A percentile compares a stretch with the other conserved stretches of the same genome.
These are phyloP conservation scores for Acarospora socialis DNA, from an alignment of 2,329 filamentous ascomycete genomes.

Conservation along the genomic window DNA sequence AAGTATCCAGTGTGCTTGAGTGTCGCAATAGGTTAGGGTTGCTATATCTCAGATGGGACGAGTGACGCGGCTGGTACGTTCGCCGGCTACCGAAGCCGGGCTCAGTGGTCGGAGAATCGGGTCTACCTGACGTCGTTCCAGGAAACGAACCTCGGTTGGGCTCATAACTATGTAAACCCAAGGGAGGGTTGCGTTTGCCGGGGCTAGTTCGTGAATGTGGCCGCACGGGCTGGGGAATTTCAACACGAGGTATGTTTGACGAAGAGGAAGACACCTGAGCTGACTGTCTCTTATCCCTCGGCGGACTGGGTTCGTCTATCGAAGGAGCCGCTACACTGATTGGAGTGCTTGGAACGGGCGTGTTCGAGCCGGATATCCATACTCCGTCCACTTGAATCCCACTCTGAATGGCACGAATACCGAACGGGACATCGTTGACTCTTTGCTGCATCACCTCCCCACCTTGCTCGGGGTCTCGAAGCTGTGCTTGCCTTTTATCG, in stretches of 20 bases:
- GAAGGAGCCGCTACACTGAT: constrained; percentile 6
- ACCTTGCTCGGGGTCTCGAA: constrained; percentile 40
- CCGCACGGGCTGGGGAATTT: constrained; percentile 9
- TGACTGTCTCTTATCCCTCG: neutral
- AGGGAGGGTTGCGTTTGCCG: neutral
- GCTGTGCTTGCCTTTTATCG: constrained; percentile 45
- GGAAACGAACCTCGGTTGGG: constrained; percentile 2
- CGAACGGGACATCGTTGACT: constrained; percentile 61
- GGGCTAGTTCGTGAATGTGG: constrained; percentile 2
- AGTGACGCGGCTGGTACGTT: constrained; percentile 21
- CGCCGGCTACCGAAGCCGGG: constrained; percentile 1
- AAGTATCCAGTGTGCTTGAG: neutral
- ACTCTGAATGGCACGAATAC: constrained; percentile 68
- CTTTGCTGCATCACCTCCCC: constrained; percentile 33
- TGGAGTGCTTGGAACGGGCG: constrained; percentile 17
- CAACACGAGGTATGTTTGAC: constrained; percentile 7
- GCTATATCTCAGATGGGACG: constrained; percentile 21
- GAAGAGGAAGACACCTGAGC: constrained; percentile 4
- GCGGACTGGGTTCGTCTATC: constrained; percentile 3
- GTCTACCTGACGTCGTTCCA: constrained; percentile 2
- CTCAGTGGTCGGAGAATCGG: constrained; percentile 4
- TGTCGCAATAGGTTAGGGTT: constrained; percentile 2
- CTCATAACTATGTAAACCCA: neutral
- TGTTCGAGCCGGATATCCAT: constrained; percentile 44
- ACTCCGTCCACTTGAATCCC: constrained; percentile 78